Evolutionary conservation across 192 early-diverging fungal genomes (phyloP).

Genomic region (Coemansia sp.): DNA sequence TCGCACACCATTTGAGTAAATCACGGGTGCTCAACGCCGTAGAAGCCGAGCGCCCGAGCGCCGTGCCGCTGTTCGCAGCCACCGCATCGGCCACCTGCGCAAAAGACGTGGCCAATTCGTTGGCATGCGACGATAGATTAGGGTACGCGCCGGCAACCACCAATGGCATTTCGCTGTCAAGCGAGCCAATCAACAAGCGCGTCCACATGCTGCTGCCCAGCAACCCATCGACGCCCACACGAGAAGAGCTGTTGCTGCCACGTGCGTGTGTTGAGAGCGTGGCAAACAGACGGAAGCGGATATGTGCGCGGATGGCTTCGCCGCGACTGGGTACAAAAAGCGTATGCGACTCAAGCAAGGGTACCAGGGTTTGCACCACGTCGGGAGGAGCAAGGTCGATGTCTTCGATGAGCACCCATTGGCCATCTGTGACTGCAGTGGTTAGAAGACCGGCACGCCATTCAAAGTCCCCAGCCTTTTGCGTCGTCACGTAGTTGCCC

Average conservation of each 20-base stretch:
- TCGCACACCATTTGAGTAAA: constrained; percentile 87
- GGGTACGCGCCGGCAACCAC: constrained; percentile 40
- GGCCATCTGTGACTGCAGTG: constrained; percentile 82
- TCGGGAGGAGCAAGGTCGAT: constrained; percentile 95
- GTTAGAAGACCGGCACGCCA: constrained; percentile 96
- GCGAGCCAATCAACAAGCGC: constrained; percentile 64
- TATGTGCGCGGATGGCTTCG: constrained; percentile 78
- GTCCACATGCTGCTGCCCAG: constrained; percentile 77
- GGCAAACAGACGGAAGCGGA: constrained; percentile 90
- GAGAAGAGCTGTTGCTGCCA: constrained; percentile 14
- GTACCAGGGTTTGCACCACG: constrained; percentile 87
- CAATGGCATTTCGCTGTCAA: constrained; percentile 43
- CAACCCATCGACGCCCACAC: constrained; percentile 44
- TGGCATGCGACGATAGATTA: constrained; percentile 55
- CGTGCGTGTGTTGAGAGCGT: constrained; percentile 66
- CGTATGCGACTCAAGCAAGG: constrained; percentile 85
- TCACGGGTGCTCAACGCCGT: constrained; percentile 73
- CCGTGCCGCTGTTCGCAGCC: constrained; percentile 26
- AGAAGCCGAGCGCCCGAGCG: constrained; percentile 42
- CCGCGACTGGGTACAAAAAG: constrained; percentile 90
- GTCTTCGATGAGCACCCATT: constrained; percentile 97
- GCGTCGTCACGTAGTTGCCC: constrained; percentile 92
- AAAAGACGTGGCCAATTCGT: constrained; percentile 58
- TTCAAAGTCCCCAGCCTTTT: constrained; percentile 87
- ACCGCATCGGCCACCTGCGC: constrained; percentile 51